Conservation (phyloP, 2,329 filamentous ascomycete genomes). For the Leptographium flavum region DNA sequence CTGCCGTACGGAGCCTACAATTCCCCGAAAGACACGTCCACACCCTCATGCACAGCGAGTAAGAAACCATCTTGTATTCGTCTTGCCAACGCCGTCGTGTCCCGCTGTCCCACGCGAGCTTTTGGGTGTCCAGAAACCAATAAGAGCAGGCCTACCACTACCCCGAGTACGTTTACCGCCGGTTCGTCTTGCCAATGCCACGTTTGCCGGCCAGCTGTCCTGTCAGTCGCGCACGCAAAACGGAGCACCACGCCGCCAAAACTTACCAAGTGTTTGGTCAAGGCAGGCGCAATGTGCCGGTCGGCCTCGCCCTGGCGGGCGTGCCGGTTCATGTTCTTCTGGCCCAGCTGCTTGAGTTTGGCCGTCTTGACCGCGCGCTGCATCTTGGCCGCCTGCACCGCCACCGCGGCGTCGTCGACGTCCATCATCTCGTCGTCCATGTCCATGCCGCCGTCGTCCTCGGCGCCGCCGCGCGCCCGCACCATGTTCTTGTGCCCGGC, state of each 20-base stretch:
- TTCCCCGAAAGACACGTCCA: no score
- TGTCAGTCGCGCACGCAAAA: not conserved
- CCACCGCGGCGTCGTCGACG: constrained; percentile 32
- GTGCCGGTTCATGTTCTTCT: constrained; percentile 99
- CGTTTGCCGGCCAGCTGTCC: constrained; percentile 73
- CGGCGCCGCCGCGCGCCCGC: constrained; percentile 13
- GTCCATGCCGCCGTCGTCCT: constrained; percentile 45
- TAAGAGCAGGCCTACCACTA: not conserved
- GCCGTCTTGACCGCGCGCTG: constrained; percentile 59
- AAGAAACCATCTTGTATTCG: not conserved
- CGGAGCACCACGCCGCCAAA: constrained; percentile 6
- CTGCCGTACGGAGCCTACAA: no score
- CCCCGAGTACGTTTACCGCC: constrained; percentile 35
- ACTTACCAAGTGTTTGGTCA: constrained; percentile 85
- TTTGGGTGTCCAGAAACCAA: not conserved
- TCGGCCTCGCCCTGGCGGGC: constrained; percentile 94
- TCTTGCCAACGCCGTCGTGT: constrained; percentile 1
- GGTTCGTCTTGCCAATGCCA: constrained; percentile 76
- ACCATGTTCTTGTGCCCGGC: constrained; percentile 28
- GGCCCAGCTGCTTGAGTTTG: constrained; percentile 71
- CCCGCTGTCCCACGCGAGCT: not conserved
- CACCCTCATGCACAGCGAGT: not conserved
- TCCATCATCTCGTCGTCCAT: constrained; percentile 66
- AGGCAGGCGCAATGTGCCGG: constrained; percentile 66
- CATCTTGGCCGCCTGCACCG: constrained; percentile 45